Percentiles rank a stretch among this genome's conserved stretches.
Evolutionary conservation across 352 stramenopile species (phyloP).

Genomic region (Phytopythium ostracodes): DNA sequence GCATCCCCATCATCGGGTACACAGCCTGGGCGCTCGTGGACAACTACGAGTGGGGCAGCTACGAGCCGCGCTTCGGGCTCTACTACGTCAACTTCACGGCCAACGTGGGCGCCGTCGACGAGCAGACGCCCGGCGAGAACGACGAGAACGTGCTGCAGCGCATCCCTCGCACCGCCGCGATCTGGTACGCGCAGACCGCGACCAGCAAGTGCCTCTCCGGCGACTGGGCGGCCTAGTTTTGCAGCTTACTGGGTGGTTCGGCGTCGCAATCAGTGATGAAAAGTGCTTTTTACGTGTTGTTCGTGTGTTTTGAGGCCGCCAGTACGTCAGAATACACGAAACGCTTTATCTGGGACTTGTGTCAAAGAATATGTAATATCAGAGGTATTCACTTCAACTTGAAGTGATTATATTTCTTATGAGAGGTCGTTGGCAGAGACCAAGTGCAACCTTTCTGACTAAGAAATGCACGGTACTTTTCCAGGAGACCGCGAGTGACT

Average conservation of each 20-base stretch:
- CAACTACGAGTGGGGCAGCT: conserved; percentile 26
- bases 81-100: conserved; percentile 41
- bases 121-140: conserved; percentile 11
- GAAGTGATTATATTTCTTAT: background rate
- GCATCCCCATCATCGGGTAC: conserved; percentile 16
- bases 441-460: background rate
- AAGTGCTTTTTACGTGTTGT: background rate
- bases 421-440: background rate
- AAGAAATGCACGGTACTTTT: background rate
- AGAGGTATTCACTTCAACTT: background rate
- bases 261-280: background rate
- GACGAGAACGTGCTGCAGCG: conserved; percentile 13
- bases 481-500: background rate
- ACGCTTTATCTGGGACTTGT: background rate
- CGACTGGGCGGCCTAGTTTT: background rate
- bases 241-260: background rate
- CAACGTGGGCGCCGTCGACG: conserved; percentile 18
- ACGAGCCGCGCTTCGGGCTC: conserved; percentile 36
- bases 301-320: no score
- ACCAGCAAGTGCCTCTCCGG: conserved; percentile 27
- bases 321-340: no score
- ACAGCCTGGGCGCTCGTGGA: conserved; percentile 23
- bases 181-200: conserved; percentile 25
- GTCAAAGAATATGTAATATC: background rate
- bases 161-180: conserved; percentile 24